A percentile compares a stretch with the other conserved stretches of the same genome.
These are phyloP conservation scores for Calonectria naviculata DNA, from an alignment of 2,329 filamentous ascomycete species.

Conservation along the genomic window DNA sequence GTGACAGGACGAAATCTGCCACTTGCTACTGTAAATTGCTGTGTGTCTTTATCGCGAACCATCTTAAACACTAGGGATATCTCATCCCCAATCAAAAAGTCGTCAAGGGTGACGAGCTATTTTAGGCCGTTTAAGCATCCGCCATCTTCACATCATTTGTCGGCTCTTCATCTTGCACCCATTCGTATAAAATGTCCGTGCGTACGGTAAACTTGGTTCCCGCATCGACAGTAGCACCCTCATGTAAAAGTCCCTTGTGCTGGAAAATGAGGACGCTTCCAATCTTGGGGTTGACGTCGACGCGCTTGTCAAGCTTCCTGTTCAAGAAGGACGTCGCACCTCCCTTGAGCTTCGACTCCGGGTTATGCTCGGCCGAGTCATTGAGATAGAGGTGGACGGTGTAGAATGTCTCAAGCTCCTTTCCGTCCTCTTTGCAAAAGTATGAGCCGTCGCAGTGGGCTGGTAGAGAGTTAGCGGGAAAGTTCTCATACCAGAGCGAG, in stretches of 20 bases:
- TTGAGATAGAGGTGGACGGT: slow-evolving; percentile 65
- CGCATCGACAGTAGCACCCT: slow-evolving; percentile 61
- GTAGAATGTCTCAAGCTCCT: slow-evolving; percentile 58
- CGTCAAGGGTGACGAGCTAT: too few relatives aligned
- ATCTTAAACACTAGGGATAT: too few relatives aligned
- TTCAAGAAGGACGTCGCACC: slow-evolving; percentile 68
- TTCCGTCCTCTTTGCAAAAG: slow-evolving; percentile 60
- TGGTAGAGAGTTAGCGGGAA: slow-evolving; percentile 41
- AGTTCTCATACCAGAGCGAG: neutral
- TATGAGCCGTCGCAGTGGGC: slow-evolving; percentile 77
- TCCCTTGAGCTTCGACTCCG: slow-evolving; percentile 51
- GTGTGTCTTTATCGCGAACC: too few relatives aligned
- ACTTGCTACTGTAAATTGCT: too few relatives aligned
- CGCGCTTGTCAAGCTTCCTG: slow-evolving; percentile 49
- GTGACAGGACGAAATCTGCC: too few relatives aligned
- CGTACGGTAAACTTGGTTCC: slow-evolving; percentile 69
- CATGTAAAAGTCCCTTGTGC: slow-evolving; percentile 62
- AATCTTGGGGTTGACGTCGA: slow-evolving; percentile 66
- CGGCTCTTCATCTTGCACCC: slow-evolving; percentile 30
- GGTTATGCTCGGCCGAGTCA: slow-evolving; percentile 37
- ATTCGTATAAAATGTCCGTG: slow-evolving; percentile 64
- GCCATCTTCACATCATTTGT: neutral
- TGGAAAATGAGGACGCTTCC: slow-evolving; percentile 72
- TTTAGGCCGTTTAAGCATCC: neutral
- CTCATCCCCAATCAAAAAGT: too few relatives aligned